A percentile compares a stretch with the other conserved stretches of the same genome.
Conservation (phyloP, 345 rosid genomes). For the Acer negundo region DNA sequence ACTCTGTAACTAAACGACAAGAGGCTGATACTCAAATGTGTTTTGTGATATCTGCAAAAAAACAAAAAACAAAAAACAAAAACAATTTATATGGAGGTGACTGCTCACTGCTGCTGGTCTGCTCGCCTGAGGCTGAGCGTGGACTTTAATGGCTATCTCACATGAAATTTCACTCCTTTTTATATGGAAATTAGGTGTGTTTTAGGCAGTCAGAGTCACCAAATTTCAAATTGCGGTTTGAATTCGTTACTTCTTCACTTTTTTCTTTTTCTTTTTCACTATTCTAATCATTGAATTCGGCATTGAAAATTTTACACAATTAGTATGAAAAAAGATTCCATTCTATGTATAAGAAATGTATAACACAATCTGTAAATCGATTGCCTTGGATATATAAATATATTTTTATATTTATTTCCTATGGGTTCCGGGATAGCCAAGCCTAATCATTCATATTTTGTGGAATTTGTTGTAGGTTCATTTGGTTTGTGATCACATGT, state of each 20-base stretch:
- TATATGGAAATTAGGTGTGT: background rate
- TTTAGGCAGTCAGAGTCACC: too few relatives aligned
- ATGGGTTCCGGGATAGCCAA: too few relatives aligned
- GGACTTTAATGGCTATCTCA: background rate
- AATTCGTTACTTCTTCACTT: background rate
- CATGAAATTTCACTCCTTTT: background rate
- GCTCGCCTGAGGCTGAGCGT: background rate
- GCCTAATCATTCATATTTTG: too few relatives aligned
- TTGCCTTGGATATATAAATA: too few relatives aligned
- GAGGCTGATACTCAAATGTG: conserved; percentile 4
- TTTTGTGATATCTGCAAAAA: too few relatives aligned
- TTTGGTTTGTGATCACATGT: too few relatives aligned
- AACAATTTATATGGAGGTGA: background rate
- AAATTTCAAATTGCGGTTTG: background rate
- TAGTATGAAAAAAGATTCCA: too few relatives aligned
- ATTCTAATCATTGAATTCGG: background rate
- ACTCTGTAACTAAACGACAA: conserved; percentile 25
- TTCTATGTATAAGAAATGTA: too few relatives aligned
- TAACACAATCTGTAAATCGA: too few relatives aligned
- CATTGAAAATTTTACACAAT: background rate
- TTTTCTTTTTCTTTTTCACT: background rate
- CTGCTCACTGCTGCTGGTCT: background rate
- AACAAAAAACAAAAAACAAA: too few relatives aligned
- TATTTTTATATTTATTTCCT: too few relatives aligned
- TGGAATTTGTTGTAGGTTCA: too few relatives aligned